Evolutionary conservation across 441 rosid species (phyloP), one percentile per base, ranked within the genome.

Genomic region (Lepidium campestre): DNA sequence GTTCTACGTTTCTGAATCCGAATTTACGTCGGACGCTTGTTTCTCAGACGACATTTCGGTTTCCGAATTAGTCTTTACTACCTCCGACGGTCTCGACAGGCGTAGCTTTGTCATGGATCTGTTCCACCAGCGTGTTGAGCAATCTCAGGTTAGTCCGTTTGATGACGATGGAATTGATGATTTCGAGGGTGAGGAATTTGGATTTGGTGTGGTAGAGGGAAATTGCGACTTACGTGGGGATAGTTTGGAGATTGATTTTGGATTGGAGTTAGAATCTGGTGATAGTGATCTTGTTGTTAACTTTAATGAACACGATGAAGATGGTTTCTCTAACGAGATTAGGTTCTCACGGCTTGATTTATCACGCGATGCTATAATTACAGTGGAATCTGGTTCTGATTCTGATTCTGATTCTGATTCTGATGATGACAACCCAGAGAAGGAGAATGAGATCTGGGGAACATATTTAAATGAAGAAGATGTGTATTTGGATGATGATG

Each of bases 61-160:
- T 0, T 29, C 76, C 76, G 19, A 84, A 75, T 53, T 71, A 75
- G 50, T 10, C 1, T 37, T 68, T n/a, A 12, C 53, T 14, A 11
- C 42, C 2, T 18, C 5, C n/a, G 68, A 73, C 41, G 71, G 54
- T 78, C 36, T 49, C 41, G 66, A 57, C 7, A 45, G 70, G 80
- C 83, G 57, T 80, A 79, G 76, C 87, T 90, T 88, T 75, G 94
- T 88, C 54, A 82, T 90, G 96, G 97, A 93, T 85, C 82, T 90
- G 70, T 79, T 93, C 57, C 94, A 90, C 42, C 93, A 87, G 73
- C 96, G 94, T 31, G 93, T 86, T 48, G 96, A 86, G 77, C 89
- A 86, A 48, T 86, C 87, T 69, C 84, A 75, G 77, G 77, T 82
- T 14, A 67, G 42, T 56, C 75, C 63, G 13, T 15, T 42, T 42